Percentiles rank a stretch among this genome's conserved stretches.
phyloP scores from a whole-genome alignment of 2,329 filamentous ascomycete species.

The Venturia carpophila region DNA sequence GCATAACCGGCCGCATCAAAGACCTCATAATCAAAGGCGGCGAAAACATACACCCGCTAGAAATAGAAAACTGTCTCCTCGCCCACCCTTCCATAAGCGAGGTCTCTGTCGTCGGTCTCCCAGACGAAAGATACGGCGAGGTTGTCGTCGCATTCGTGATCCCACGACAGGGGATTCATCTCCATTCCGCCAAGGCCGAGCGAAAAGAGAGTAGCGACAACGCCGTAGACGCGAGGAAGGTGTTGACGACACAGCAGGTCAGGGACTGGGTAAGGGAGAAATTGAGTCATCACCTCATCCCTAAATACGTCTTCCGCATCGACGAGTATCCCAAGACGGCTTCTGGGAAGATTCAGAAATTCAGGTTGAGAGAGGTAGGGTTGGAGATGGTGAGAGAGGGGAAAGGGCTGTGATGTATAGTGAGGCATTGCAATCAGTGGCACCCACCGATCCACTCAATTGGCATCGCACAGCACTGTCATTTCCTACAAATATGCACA shows the following conservation, averaged over 20 bases:
- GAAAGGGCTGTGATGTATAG: constrained; percentile 17
- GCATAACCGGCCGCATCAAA: constrained; percentile 87
- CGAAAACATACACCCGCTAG: constrained; percentile 91
- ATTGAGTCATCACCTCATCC: constrained; percentile 70
- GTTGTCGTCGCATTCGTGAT: constrained; percentile 78
- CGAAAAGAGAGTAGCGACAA: constrained; percentile 21
- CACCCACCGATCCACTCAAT: not conserved
- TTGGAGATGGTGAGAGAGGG: constrained; percentile 40
- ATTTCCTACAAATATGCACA: not conserved
- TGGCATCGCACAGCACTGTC: not conserved
- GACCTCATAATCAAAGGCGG: constrained; percentile 92
- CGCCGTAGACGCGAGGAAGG: constrained; percentile 22
- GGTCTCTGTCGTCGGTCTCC: constrained; percentile 74
- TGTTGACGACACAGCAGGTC: constrained; percentile 52
- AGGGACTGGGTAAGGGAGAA: constrained; percentile 63
- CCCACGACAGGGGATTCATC: constrained; percentile 25
- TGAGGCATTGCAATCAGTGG: not conserved
- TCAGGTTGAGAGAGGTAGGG: constrained; percentile 66
- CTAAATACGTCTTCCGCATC: constrained; percentile 83
- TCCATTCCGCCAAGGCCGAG: constrained; percentile 27
- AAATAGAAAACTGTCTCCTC: constrained; percentile 83
- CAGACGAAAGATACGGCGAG: constrained; percentile 78
- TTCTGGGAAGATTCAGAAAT: constrained; percentile 96
- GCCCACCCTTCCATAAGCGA: constrained; percentile 63
- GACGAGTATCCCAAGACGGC: constrained; percentile 87